These are phyloP conservation scores for Solanum arcanum DNA, from an alignment of 257 asterid species.

Conservation along the genomic window DNA sequence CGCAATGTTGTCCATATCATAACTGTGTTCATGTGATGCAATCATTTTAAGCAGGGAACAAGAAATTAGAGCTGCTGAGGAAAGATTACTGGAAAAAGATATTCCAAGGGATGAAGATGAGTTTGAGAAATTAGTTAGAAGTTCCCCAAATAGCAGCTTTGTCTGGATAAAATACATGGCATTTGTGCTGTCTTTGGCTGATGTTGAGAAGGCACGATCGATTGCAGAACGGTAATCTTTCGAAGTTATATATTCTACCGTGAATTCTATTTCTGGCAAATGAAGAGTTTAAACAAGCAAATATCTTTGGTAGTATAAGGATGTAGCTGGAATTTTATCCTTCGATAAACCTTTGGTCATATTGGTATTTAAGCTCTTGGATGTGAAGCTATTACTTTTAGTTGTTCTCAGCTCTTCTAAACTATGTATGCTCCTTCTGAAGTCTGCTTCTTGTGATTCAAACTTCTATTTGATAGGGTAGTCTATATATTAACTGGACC, in stretches of 20 bases:
- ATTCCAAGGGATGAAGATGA: slow-evolving; percentile 73
- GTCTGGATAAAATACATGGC: slow-evolving; percentile 94
- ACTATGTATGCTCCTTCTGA: background rate
- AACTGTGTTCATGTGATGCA: background rate
- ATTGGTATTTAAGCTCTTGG: background rate
- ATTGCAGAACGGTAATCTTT: slow-evolving; percentile 72
- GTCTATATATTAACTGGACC: background rate
- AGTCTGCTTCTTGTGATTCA: background rate
- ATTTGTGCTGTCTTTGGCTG: slow-evolving; percentile 69
- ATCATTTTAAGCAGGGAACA: slow-evolving; percentile 47
- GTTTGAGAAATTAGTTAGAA: slow-evolving; percentile 73
- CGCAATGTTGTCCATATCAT: background rate
- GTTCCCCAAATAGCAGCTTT: slow-evolving; percentile 84
- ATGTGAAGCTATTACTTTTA: background rate
- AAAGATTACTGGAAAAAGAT: slow-evolving; percentile 71
- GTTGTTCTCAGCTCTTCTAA: background rate
- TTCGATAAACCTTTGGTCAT: background rate
- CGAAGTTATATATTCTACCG: background rate
- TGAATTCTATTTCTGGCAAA: background rate
- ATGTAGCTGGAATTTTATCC: background rate
- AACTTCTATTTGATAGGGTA: background rate
- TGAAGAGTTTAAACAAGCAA: background rate
- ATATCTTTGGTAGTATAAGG: background rate
- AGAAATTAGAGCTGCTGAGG: slow-evolving; percentile 89
- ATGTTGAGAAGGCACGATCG: slow-evolving; percentile 81